Conservation (phyloP, 2,329 filamentous ascomycete species). For the Nigrograna mackinnonii region DNA sequence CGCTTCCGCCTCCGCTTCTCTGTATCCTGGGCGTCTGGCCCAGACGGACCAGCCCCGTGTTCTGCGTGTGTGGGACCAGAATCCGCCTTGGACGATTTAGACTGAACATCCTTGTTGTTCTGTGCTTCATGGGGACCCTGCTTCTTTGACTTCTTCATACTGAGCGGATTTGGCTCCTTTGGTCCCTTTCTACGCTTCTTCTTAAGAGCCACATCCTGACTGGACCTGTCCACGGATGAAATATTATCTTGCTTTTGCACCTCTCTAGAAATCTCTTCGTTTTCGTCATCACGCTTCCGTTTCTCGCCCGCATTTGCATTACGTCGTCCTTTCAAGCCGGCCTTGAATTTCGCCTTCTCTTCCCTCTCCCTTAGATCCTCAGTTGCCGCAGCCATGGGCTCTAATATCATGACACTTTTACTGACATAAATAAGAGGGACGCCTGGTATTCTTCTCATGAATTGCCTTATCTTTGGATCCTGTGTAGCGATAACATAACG, state of each 20-base stretch:
- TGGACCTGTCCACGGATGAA: neutral
- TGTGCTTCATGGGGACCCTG: neutral
- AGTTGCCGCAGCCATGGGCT: constrained; percentile 74
- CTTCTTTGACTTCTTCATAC: constrained; percentile 71
- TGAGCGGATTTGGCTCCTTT: constrained; percentile 72
- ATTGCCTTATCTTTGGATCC: constrained; percentile 64
- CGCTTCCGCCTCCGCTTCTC: constrained; percentile 42
- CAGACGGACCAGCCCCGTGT: constrained; percentile 11
- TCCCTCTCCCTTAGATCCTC: constrained; percentile 66
- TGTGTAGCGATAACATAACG: constrained; percentile 79
- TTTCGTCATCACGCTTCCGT: constrained; percentile 50
- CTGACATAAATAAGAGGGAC: constrained; percentile 80
- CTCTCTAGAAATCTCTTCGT: too few species aligned
- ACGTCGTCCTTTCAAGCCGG: constrained; percentile 62
- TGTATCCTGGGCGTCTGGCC: constrained; percentile 21
- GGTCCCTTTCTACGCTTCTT: constrained; percentile 63
- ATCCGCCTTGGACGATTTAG: too few species aligned
- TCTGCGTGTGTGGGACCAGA: too few species aligned
- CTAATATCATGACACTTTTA: constrained; percentile 76
- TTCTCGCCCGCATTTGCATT: constrained; percentile 27
- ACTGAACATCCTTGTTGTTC: too few species aligned
- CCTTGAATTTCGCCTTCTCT: constrained; percentile 75
- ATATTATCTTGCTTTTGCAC: constrained; percentile 10
- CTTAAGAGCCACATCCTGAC: constrained; percentile 32
- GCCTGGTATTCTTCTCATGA: constrained; percentile 69